Evolutionary conservation across 2,329 filamentous ascomycete species (phyloP).

Genomic region (Grosmannia penicillata): DNA sequence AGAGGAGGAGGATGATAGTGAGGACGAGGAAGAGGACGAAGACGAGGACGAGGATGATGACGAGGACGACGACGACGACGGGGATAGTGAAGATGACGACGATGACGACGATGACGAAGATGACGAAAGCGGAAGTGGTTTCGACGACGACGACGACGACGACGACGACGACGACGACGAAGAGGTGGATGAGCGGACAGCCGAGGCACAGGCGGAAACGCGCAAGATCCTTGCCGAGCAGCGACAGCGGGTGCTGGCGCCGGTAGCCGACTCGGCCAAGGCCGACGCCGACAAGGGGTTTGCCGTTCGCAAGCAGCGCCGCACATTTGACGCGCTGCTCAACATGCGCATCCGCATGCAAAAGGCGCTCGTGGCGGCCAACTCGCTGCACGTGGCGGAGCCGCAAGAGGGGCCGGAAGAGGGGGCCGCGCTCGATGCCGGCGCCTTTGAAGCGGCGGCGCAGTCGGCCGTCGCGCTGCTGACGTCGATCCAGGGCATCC

Average conservation of each 20-base stretch:
- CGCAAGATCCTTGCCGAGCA: constrained; percentile 53
- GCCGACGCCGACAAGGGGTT: constrained; percentile 72
- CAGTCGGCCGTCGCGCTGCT: constrained; percentile 50
- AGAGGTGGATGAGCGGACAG: constrained; percentile 17
- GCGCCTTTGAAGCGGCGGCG: constrained; percentile 67
- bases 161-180: constrained; percentile 20
- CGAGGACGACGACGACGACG: constrained; percentile 21
- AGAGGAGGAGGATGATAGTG: constrained; percentile 15
- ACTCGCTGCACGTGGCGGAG: constrained; percentile 47
- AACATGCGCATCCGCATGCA: constrained; percentile 87
- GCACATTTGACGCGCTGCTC: constrained; percentile 73
- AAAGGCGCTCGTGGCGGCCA: constrained; percentile 72
- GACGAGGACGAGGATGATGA: constrained; percentile 21
- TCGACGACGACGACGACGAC: constrained; percentile 18
- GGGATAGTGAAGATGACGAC: constrained; percentile 33
- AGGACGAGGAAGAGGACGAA: constrained; percentile 18
- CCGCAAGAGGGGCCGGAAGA: neutral
- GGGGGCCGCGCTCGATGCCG: constrained; percentile 18
- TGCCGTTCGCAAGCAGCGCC: constrained; percentile 75
- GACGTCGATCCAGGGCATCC: constrained; percentile 61
- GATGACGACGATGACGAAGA: constrained; percentile 16
- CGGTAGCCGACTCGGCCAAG: constrained; percentile 47
- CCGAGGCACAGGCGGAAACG: constrained; percentile 38
- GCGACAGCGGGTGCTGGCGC: constrained; percentile 50
- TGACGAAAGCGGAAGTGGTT: constrained; percentile 15